Conservation (phyloP, 352 stramenopile species). For the Phytophthora parvispora region DNA sequence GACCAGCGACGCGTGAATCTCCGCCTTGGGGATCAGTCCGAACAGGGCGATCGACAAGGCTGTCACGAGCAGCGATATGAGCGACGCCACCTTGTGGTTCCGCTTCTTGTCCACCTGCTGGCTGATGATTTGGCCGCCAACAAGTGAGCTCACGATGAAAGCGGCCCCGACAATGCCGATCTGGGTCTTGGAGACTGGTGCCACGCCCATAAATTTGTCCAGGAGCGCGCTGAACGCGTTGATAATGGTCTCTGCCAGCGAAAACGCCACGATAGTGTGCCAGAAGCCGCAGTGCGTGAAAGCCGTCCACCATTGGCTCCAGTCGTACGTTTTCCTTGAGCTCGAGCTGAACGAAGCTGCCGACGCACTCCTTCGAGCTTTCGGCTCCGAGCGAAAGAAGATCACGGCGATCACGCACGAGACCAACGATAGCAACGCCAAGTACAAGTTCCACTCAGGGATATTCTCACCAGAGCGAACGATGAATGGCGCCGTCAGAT, state of each 20-base stretch:
- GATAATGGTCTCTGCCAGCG: slow-evolving; percentile 66
- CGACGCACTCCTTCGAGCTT: neutral
- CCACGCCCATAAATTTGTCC: slow-evolving; percentile 63
- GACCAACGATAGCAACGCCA: slow-evolving; percentile 33
- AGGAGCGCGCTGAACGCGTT: slow-evolving; percentile 75
- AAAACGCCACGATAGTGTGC: slow-evolving; percentile 69
- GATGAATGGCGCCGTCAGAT: slow-evolving; percentile 60
- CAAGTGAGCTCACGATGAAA: slow-evolving; percentile 76
- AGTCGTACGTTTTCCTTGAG: neutral
- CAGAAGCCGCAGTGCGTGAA: slow-evolving; percentile 70
- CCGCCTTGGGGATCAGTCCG: slow-evolving; percentile 45
- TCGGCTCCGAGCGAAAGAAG: slow-evolving; percentile 57
- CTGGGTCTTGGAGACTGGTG: slow-evolving; percentile 61
- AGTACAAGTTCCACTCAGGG: slow-evolving; percentile 50
- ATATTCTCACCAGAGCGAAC: slow-evolving; percentile 45
- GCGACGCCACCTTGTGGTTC: slow-evolving; percentile 59
- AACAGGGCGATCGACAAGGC: slow-evolving; percentile 44
- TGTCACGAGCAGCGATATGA: slow-evolving; percentile 59
- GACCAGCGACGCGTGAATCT: slow-evolving; percentile 30
- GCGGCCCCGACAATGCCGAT: slow-evolving; percentile 69
- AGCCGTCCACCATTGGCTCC: slow-evolving; percentile 49
- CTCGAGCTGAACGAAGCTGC: neutral
- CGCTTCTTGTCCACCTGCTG: slow-evolving; percentile 62
- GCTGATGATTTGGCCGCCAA: slow-evolving; percentile 72
- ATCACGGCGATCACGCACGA: slow-evolving; percentile 24